Percentiles rank a stretch among this genome's conserved stretches.
These are phyloP conservation scores for Magnolia sinica DNA, from an alignment of 164 flowering plant species.

Conservation along the genomic window DNA sequence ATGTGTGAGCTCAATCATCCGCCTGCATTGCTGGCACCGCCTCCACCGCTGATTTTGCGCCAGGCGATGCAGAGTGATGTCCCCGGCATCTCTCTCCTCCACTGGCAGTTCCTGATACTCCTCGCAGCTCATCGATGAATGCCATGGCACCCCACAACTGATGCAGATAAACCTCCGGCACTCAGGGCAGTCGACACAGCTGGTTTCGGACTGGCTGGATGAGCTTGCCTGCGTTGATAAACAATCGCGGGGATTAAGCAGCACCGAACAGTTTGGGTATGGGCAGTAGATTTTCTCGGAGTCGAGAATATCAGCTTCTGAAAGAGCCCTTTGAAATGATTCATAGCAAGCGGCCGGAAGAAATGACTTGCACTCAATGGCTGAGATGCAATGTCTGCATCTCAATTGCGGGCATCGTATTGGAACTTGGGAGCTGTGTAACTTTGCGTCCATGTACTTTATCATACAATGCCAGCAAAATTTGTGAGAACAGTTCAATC, in stretches of 20 bases:
- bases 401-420: constrained; percentile 68
- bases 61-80: constrained; percentile 55
- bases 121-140: constrained; percentile 69
- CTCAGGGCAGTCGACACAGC: constrained; percentile 69
- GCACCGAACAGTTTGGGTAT: constrained; percentile 61
- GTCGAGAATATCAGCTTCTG: constrained; percentile 50
- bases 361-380: constrained; percentile 63
- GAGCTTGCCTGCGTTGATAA: constrained; percentile 62
- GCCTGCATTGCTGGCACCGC: constrained; percentile 80
- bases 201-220: constrained; percentile 49
- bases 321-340: constrained; percentile 52
- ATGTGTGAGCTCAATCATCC: constrained; percentile 74
- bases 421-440: constrained; percentile 65
- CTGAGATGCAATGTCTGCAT: constrained; percentile 66
- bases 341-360: constrained; percentile 64
- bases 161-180: constrained; percentile 70
- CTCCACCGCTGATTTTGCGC: constrained; percentile 70
- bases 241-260: constrained; percentile 63
- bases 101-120: constrained; percentile 67
- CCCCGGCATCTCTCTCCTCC: constrained; percentile 70
- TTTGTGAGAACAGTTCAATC: constrained; percentile 72
- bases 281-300: constrained; percentile 66
- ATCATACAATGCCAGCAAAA: constrained; percentile 86
- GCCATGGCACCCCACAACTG: constrained; percentile 88
- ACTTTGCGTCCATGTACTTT: constrained; percentile 60